phyloP scores from a whole-genome alignment of 371 early-diverging fungal species.

The Lichtheimia hyalospora region DNA sequence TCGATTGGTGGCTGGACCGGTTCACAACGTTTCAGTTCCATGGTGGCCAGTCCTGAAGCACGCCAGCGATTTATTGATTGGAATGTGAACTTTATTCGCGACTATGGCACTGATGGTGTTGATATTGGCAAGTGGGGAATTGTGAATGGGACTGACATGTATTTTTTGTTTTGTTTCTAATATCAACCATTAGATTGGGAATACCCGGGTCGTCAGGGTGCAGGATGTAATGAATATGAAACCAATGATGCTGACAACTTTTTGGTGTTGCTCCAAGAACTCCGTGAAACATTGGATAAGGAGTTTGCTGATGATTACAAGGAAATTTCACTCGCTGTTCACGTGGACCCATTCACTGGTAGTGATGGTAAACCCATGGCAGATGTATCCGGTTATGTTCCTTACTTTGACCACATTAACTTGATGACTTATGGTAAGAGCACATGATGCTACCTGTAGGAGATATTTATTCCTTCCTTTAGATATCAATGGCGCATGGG shows the following conservation, averaged over 20 bases:
- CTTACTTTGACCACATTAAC: constrained; percentile 66
- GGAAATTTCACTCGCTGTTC: constrained; percentile 71
- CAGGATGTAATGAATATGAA: constrained; percentile 64
- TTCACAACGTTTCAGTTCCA: constrained; percentile 61
- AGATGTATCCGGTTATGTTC: constrained; percentile 60
- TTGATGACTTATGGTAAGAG: constrained; percentile 60
- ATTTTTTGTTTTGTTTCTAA: background rate
- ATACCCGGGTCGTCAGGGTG: constrained; percentile 73
- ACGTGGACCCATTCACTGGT: constrained; percentile 62
- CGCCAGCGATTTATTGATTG: constrained; percentile 61
- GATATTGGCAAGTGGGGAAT: constrained; percentile 43
- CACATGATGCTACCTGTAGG: background rate
- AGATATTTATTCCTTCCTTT: background rate
- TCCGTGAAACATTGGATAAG: constrained; percentile 61
- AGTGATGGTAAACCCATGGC: constrained; percentile 46
- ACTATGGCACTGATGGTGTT: constrained; percentile 54
- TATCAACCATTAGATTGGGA: constrained; percentile 65
- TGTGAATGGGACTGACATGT: background rate
- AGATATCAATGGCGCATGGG: constrained; percentile 67
- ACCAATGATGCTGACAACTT: constrained; percentile 55
- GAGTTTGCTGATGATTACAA: constrained; percentile 57
- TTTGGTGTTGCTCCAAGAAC: constrained; percentile 52
- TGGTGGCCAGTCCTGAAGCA: constrained; percentile 38
- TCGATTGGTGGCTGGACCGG: constrained; percentile 84
- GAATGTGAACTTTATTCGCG: constrained; percentile 47